Base-by-base conservation (phyloP, 331 rosid genomes). In the Cydonia oblonga region DNA sequence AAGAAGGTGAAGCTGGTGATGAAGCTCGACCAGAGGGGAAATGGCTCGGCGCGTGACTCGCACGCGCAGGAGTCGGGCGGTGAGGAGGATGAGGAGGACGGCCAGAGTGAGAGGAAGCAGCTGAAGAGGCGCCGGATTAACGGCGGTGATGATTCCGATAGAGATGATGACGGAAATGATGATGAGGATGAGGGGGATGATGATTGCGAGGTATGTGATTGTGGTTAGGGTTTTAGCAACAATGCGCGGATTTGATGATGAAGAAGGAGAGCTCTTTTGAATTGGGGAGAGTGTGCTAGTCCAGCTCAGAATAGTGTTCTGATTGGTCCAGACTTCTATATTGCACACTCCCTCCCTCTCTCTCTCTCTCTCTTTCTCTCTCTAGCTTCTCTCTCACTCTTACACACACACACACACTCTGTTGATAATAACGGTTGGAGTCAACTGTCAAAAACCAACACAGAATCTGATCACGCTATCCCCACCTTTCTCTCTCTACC, bases 1-100 rank as follows among this genome's bases (percentile, higher is more conserved):
- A 89, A 87, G 92, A 92, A 92, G 87, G 83, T 93, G 5, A 90
- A 90, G 89, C 88, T 93, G 33, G 88, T 92, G 71, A 86, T 83
- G 44, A 93, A 90, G 90, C 86, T 93, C 22, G 85, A 87, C 70
- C 91, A 80, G 53, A 81, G 75, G 25, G 23, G 67, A 30, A 19
- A 30, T n/a, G 5, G 67, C 14, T 63, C 67, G n/a, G 29, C 83
- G 87, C 88, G 96, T 88, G 88, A 16, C 0, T 5, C 0, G 0
- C 96, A 91, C 87, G 89, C 92, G 81, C 85, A 28, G 2, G 80
- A 63, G 57, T 74, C 80, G 1, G 72, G 86, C 6, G 76, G 76
- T 3, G 81, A 76, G 3, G 88, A 74, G 44, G 67, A 62, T n/a
- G 71, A 68, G 68, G 84, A 63, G 1, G 86, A 75, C 5, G 72